Evolutionary conservation across 129 eudicot genomes (phyloP), one percentile per base, ranked within the genome.

Genomic region (Deinandra increscens): DNA sequence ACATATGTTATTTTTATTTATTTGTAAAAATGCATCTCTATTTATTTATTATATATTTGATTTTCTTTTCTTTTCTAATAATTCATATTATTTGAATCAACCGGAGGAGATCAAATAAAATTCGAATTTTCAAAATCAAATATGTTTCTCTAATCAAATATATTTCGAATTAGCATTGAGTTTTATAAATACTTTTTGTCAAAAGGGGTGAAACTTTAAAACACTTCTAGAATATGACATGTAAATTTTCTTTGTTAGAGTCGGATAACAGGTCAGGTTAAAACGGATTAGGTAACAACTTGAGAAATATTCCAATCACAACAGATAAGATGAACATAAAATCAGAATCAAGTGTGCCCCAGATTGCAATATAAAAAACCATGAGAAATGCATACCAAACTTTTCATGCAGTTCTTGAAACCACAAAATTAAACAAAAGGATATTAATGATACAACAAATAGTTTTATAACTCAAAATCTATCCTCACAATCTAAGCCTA

Each of bases 401-500:
- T 38, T 48, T 39, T 41, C 60, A 17, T 50, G 63, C 53, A 49
- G 37, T 61, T 51, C 33, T 54, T 56, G 67, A 60, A 69, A 39
- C 58, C 69, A 60, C 41, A 49, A 45, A 50, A 26, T 26, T 26
- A 26, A 68, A 50, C 55, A 69, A 26, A 38, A 26, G 58, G 58
- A 36, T 29, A 37, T 36, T 67, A 77, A 77, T 69, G 41, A 69
- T 77, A 77, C 81, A 77, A 38, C 68, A 50, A 75, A 68, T 44
- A 29, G 39, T 41, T 31, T 64, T 51, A 54, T 41, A 75, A 55
- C 26, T 31, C 22, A 66, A 7, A 14, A 75, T 31, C 66, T 74
- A 74, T 15, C 64, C 71, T 69, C 76, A 69, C 81, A 77, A 77
- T 49, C 76, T 77, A 77, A 50, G 29, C 71, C 81, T 58, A 68